A percentile compares a stretch with the other conserved stretches of the same genome.
Conservation (phyloP, 2,329 filamentous ascomycete genomes). For the Cryphonectria nitschkei region DNA sequence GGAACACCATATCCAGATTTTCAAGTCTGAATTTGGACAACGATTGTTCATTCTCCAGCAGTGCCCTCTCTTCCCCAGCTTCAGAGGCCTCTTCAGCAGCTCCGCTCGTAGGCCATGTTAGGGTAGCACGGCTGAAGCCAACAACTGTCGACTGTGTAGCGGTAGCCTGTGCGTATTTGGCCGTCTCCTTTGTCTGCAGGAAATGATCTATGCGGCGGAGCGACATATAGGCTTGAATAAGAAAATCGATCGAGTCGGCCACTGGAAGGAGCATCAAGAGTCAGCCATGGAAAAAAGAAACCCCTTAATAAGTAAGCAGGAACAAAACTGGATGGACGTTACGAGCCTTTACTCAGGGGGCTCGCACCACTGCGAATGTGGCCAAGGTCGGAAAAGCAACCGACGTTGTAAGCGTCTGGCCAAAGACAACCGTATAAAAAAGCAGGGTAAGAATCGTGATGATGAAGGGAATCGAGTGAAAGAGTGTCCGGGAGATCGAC, state of each 20-base stretch:
- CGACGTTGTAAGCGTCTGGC: constrained; percentile 66
- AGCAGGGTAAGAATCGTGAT: constrained; percentile 72
- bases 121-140: neutral
- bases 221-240: constrained; percentile 72
- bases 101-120: neutral
- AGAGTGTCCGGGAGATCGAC: constrained; percentile 67
- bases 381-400: constrained; percentile 71
- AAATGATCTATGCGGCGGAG: constrained; percentile 73
- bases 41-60: too few relatives aligned
- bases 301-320: too few relatives aligned
- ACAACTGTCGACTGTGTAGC: neutral
- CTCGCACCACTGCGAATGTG: constrained; percentile 68
- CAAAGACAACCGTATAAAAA: constrained; percentile 68
- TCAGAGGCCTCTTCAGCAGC: too few relatives aligned
- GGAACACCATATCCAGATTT: too few relatives aligned
- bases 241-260: constrained; percentile 72
- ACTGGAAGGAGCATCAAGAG: constrained; percentile 36
- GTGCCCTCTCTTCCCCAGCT: too few relatives aligned
- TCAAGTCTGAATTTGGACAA: too few relatives aligned
- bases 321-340: neutral
- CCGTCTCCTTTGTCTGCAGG: constrained; percentile 41
- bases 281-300: neutral
- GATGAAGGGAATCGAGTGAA: constrained; percentile 65
- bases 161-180: constrained; percentile 37
- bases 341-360: constrained; percentile 61